These are phyloP conservation scores for Russula virescens DNA, from an alignment of 768 basidiomycete genomes.

Conservation along the genomic window DNA sequence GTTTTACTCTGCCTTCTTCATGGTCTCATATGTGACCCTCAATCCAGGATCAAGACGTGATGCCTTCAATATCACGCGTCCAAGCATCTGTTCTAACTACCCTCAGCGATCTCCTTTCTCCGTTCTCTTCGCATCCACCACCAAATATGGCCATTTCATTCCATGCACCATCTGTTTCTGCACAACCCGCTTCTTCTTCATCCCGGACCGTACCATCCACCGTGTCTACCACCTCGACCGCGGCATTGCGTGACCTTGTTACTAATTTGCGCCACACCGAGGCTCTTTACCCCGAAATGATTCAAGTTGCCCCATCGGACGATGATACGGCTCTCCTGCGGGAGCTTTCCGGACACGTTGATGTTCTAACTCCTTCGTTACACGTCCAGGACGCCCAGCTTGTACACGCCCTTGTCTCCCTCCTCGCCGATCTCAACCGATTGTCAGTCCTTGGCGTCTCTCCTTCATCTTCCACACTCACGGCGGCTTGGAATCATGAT, in stretches of 20 bases:
- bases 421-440: conserved; percentile 63
- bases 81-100: conserved; percentile 72
- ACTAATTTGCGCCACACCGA: conserved; percentile 53
- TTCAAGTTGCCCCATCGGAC: conserved; percentile 37
- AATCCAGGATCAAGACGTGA: conserved; percentile 46
- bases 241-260: conserved; percentile 57
- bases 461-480: conserved; percentile 28
- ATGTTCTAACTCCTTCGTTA: conserved; percentile 41
- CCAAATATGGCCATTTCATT: conserved; percentile 51
- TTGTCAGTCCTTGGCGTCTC: conserved; percentile 37
- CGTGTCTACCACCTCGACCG: conserved; percentile 30
- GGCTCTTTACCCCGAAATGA: conserved; percentile 37
- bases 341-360: conserved; percentile 55
- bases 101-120: conserved; percentile 59
- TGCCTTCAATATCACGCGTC: conserved; percentile 68
- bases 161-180: conserved; percentile 55
- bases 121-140: conserved; percentile 31
- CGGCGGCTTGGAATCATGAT: background rate
- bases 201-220: conserved; percentile 29
- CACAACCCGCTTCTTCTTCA: conserved; percentile 27
- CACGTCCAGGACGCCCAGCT: conserved; percentile 51
- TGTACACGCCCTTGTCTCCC: conserved; percentile 60
- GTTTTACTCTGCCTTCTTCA: background rate
- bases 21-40: background rate
- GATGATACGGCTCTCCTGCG: conserved; percentile 49